Evolutionary conservation across 176 grass and related monocot genomes (phyloP).

Genomic region (Avena sativa): DNA sequence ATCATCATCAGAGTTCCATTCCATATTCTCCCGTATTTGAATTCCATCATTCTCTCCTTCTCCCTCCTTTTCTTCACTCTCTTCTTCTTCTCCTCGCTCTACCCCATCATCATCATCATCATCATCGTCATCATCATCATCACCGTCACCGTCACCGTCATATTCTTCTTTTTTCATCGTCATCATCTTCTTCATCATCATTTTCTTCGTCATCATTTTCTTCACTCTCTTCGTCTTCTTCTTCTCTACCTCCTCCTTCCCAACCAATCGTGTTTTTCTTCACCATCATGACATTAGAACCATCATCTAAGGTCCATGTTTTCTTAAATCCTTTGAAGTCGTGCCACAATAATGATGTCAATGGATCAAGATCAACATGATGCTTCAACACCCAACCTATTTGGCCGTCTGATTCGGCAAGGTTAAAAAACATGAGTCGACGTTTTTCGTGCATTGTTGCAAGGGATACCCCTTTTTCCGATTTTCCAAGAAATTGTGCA

Average conservation of each 20-base stretch:
- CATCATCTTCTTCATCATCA: neutral
- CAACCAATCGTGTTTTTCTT: neutral
- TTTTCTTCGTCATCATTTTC: neutral
- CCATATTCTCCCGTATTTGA: neutral
- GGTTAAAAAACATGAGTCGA: neutral
- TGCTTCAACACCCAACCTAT: slow-evolving; percentile 8
- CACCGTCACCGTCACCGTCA: neutral
- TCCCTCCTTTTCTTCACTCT: neutral
- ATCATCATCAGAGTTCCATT: neutral
- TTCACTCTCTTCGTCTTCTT: neutral
- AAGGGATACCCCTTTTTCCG: neutral
- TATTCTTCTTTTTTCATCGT: neutral
- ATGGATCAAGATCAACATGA: neutral
- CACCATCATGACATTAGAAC: neutral
- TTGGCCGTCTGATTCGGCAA: neutral
- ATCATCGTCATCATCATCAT: too few relatives aligned
- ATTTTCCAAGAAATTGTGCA: slow-evolving; percentile 18
- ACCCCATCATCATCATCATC: neutral
- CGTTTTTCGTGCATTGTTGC: neutral
- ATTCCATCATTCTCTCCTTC: neutral
- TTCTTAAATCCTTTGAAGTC: neutral
- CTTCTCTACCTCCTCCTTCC: neutral
- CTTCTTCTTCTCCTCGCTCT: neutral
- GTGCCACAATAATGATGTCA: neutral
- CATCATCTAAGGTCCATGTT: neutral